Evolutionary conservation across 305 asterid genomes (phyloP).

Genomic region (Fraxinus floribunda): DNA sequence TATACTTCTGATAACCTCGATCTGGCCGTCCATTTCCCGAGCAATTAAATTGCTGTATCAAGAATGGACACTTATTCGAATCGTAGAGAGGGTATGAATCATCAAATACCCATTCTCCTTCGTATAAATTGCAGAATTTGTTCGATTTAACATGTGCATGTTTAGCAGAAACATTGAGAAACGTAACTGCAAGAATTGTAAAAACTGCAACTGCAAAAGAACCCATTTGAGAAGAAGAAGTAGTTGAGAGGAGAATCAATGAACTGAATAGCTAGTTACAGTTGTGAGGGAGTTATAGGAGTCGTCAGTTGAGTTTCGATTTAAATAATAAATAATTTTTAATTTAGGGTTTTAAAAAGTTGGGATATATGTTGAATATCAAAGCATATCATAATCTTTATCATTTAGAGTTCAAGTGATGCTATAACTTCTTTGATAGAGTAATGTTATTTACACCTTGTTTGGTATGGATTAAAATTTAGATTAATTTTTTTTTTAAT

Average conservation of each 20-base stretch:
- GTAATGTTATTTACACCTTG: background rate
- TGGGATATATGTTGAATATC: background rate
- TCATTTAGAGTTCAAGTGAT: background rate
- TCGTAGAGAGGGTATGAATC: constrained; percentile 43
- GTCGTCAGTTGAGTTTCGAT: background rate
- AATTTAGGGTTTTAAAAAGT: background rate
- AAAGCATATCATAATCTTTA: background rate
- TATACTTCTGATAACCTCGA: constrained; percentile 26
- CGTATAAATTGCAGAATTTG: constrained; percentile 25
- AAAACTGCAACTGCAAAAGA: background rate
- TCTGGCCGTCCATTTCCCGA: constrained; percentile 40
- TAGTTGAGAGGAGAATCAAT: background rate
- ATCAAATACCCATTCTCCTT: constrained; percentile 45
- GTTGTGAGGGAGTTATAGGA: background rate
- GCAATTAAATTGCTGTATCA: constrained; percentile 35
- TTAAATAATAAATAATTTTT: too few relatives aligned
- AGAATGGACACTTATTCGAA: constrained; percentile 34
- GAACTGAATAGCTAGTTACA: background rate
- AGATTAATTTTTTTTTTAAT: too few relatives aligned
- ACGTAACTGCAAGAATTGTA: background rate
- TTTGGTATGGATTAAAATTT: too few relatives aligned
- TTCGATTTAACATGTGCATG: background rate
- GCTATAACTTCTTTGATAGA: background rate
- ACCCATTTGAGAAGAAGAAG: constrained; percentile 17
- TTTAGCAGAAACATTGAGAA: background rate